Base-by-base conservation (phyloP, 1,139 yeast species). In the Pneumocystis wakefieldiae region DNA sequence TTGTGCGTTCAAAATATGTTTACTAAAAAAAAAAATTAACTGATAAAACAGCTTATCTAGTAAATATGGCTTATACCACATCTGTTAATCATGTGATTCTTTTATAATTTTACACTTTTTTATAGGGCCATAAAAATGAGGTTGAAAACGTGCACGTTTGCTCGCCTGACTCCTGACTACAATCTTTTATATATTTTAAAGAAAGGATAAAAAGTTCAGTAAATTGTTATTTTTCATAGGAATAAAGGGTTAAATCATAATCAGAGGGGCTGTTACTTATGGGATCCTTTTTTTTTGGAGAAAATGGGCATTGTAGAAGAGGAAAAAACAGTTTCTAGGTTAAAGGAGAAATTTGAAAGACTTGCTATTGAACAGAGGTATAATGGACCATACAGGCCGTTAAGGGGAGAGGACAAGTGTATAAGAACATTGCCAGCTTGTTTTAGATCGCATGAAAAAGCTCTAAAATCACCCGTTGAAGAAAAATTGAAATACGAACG, bases 1-100 rank as follows among this genome's bases (percentile, higher is more conserved):
- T 66, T 75, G 77, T 3, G 77, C 77, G 65, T 74, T 73, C 41
- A 69, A 67, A 59, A 73, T 70, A 65, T 75, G 77, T 64, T 71
- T 71, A 67, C 77, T 74, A 76, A 74, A 73, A 38, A 60, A 17
- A 15, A 32, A 32, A 10, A n/a, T n/a, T 15, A 60, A 24, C 62
- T 36, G 57, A n/a, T 17, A 19, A 57, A 57, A 12, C 7, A 42
- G 8, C 8, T 3, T 57, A 3, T n/a, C 8, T 57, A 8, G 1
- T 57, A 57, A 19, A 19, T 19, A 37, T 19, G 29, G 6, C 19
- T 12, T 10, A 48, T 48, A 48, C 55, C 55, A 48, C 55, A 48
- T 48, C 29, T 8, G 17, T 24, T 48, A 8, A 48, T 24, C 2
- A 5, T 12, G 17, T 24, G 17, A 24, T 10, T 5, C 55, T 19